Evolutionary conservation across 331 rosid genomes (phyloP).

Genomic region (Malus hybrid): DNA sequence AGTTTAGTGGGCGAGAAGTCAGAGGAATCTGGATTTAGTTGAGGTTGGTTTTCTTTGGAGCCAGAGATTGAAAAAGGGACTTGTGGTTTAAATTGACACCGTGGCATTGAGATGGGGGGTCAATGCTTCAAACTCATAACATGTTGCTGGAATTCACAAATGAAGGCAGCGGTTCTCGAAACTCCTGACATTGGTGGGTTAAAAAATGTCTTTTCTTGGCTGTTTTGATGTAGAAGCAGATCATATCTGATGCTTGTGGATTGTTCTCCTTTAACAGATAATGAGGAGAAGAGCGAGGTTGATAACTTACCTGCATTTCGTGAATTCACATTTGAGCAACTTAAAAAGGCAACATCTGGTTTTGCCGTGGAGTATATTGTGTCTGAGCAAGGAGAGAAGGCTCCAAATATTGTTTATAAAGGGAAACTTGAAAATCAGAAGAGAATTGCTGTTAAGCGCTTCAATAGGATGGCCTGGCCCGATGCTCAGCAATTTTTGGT

Average conservation of each 20-base stretch:
- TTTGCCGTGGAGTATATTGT: slow-evolving; percentile 84
- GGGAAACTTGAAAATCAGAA: slow-evolving; percentile 80
- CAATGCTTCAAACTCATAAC: slow-evolving; percentile 56
- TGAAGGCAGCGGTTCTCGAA: slow-evolving; percentile 72
- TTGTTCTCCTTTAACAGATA: slow-evolving; percentile 34
- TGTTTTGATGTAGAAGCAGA: slow-evolving; percentile 6
- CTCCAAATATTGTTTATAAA: slow-evolving; percentile 85
- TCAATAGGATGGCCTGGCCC: slow-evolving; percentile 84
- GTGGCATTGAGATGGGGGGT: slow-evolving; percentile 52
- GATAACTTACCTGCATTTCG: slow-evolving; percentile 45
- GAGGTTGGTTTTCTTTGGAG: slow-evolving; percentile 17
- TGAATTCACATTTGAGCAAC: slow-evolving; percentile 71
- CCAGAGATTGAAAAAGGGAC: slow-evolving; percentile 17
- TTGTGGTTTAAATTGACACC: slow-evolving; percentile 16
- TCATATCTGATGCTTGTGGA: slow-evolving; percentile 1
- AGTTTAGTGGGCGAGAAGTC: slow-evolving; percentile 20
- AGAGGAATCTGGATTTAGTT: slow-evolving; percentile 9
- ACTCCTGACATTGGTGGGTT: slow-evolving; percentile 57
- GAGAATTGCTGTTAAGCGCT: slow-evolving; percentile 76
- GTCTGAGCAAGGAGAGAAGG: slow-evolving; percentile 87
- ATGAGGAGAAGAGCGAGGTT: slow-evolving; percentile 51
- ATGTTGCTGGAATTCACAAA: slow-evolving; percentile 69
- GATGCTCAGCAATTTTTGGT: slow-evolving; percentile 78
- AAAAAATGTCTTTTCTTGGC: background rate
- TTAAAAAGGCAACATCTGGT: slow-evolving; percentile 77